Base-by-base conservation (phyloP, 768 basidiomycete genomes). In the Rhizopogon rudus region DNA sequence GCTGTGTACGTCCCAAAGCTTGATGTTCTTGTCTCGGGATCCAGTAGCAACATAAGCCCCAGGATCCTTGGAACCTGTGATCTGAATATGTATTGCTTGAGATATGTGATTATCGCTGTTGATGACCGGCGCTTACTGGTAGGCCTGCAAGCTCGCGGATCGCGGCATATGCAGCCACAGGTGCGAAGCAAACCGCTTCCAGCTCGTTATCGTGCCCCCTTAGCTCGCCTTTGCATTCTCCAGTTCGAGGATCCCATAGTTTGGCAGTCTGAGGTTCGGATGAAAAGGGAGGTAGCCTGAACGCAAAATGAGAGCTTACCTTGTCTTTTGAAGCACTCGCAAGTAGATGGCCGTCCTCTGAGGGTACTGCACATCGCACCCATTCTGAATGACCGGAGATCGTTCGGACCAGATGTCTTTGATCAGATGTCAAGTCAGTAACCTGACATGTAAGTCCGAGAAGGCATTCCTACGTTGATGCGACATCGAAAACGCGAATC, bases 11-110 rank as follows among this genome's bases (percentile, higher is more conserved):
- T 97, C 94, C 94, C 94, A 98, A 16, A 98, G 70, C 64, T 88
- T 91, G 74, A 97, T 91, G 5, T 84, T 84, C 77, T 93, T 96
- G 74, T 98, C 94, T 69, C 94, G 80, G 33, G 90, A 87, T 12
- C 91, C 93, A 13, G 91, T 93, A 9, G 85, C 85, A 7, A 89
- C 77, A 66, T 84, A 94, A 25, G 75, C 64, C 13, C 76, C 86
- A 46, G 70, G 78, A 55, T 71, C 79, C 68, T 77, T 83, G 41
- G 61, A 70, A 57, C 83, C 82, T 44, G 77, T 81, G 58, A 77
- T 78, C 82, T 85, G 54, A 46, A 45, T 7, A 31, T 40, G 20
- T 8, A 37, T 37, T 7, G 5, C 22, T 22, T 16, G 3, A 37
- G 20, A 37, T 49, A 1, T 5, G 9, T 31, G 40, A 37, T 63